A percentile compares a stretch with the other conserved stretches of the same genome.
Evolutionary conservation across 2,329 filamentous ascomycete species (phyloP).

Genomic region (Emmonsia crescens): DNA sequence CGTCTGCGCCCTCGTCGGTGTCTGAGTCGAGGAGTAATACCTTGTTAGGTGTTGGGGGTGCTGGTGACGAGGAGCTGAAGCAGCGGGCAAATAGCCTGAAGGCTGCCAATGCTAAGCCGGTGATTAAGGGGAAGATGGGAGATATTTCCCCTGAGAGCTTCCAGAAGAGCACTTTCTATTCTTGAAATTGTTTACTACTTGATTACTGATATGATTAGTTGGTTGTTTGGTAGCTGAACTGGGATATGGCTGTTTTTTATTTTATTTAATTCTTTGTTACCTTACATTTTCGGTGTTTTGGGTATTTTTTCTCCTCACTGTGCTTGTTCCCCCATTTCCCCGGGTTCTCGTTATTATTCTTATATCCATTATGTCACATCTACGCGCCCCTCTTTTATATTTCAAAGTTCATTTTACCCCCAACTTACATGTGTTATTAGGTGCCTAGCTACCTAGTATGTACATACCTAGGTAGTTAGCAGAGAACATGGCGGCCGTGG

Average conservation of each 20-base stretch:
- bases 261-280: background rate
- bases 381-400: background rate
- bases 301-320: background rate
- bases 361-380: background rate
- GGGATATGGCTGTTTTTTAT: background rate
- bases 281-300: background rate
- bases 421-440: background rate
- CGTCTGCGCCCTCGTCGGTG: background rate
- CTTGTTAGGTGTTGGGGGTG: background rate
- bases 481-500: background rate
- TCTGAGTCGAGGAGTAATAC: conserved; percentile 4
- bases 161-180: conserved; percentile 59
- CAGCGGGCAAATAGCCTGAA: conserved; percentile 24
- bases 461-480: background rate
- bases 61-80: conserved; percentile 8
- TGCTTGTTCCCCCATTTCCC: background rate
- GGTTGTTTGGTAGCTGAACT: background rate
- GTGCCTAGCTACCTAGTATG: background rate
- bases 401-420: background rate
- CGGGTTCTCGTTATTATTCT: background rate
- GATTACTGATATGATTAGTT: conserved; percentile 6
- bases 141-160: conserved; percentile 60
- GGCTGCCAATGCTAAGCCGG: conserved; percentile 29
- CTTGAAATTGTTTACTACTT: conserved; percentile 29
- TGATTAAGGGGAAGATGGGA: conserved; percentile 48